phyloP scores from a whole-genome alignment of 352 stramenopile species.

The Hyaloperonospora brassicae region DNA sequence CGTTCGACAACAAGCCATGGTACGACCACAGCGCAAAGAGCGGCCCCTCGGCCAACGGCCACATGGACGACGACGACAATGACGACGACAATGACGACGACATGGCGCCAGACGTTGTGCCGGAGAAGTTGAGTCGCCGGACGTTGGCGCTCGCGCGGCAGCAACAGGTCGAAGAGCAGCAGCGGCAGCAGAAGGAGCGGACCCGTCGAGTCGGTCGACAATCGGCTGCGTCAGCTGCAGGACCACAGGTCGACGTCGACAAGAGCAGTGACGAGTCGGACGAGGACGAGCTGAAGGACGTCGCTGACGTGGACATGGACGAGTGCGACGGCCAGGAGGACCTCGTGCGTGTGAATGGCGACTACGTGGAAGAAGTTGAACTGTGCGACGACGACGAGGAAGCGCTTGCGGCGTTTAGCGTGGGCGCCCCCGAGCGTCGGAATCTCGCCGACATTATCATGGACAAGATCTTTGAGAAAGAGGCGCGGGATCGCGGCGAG shows the following conservation, averaged over 20 bases:
- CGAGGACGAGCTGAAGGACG: constrained; percentile 33
- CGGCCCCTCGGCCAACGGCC: constrained; percentile 9
- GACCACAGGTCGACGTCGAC: constrained; percentile 9
- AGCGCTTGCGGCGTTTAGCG: constrained; percentile 82
- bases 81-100: constrained; percentile 54
- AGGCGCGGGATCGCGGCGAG: constrained; percentile 77
- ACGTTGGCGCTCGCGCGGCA: constrained; percentile 67
- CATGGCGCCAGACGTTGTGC: constrained; percentile 55
- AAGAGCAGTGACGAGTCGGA: constrained; percentile 54
- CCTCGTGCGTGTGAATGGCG: constrained; percentile 85
- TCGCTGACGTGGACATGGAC: constrained; percentile 83
- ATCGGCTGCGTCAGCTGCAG: constrained; percentile 1
- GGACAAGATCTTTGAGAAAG: constrained; percentile 98
- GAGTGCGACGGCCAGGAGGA: constrained; percentile 82
- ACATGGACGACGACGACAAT: too few species aligned
- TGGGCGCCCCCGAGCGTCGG: constrained; percentile 72
- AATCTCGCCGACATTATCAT: constrained; percentile 99
- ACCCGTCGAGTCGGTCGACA: constrained; percentile 3
- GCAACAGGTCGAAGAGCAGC: constrained; percentile 76
- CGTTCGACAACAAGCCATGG: constrained; percentile 81
- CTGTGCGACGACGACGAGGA: constrained; percentile 84
- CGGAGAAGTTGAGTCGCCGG: constrained; percentile 73
- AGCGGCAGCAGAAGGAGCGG: constrained; percentile 28
- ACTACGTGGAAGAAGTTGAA: constrained; percentile 87
- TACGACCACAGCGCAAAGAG: constrained; percentile 46